phyloP scores from a whole-genome alignment of 768 basidiomycete species.

The Boletus rex-veris region DNA sequence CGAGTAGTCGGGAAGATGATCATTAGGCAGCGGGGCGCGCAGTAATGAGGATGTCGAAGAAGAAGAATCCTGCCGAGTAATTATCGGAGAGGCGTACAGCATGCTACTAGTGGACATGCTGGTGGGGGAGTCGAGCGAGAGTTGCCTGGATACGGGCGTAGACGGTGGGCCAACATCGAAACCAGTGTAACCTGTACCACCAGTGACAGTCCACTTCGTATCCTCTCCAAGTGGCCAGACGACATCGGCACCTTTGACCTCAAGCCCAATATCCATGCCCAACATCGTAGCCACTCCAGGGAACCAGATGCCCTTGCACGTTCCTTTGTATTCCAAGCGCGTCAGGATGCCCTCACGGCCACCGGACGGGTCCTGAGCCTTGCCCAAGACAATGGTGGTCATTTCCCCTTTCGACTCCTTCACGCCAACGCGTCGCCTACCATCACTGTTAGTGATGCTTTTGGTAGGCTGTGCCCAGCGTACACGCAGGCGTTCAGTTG shows the following conservation, averaged over 20 bases:
- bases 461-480: constrained; percentile 72
- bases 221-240: constrained; percentile 56
- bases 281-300: constrained; percentile 80
- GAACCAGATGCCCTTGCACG: constrained; percentile 77
- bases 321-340: constrained; percentile 66
- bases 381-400: constrained; percentile 56
- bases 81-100: constrained; percentile 20
- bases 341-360: constrained; percentile 55
- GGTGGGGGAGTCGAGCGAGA: constrained; percentile 46
- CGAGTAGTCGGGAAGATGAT: constrained; percentile 66
- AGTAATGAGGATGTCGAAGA: constrained; percentile 62
- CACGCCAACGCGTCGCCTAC: constrained; percentile 66
- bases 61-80: constrained; percentile 39
- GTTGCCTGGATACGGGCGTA: constrained; percentile 41
- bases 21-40: constrained; percentile 67
- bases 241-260: constrained; percentile 65
- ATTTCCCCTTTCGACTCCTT: constrained; percentile 66
- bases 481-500: constrained; percentile 69
- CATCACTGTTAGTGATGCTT: constrained; percentile 44
- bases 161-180: constrained; percentile 52
- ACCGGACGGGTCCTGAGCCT: constrained; percentile 35
- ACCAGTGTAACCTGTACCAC: constrained; percentile 68
- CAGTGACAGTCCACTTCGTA: constrained; percentile 57
- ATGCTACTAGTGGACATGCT: constrained; percentile 16
- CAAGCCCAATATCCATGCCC: constrained; percentile 71